Percentiles rank a stretch among this genome's conserved stretches.
Conservation (phyloP, 2,329 filamentous ascomycete genomes). For the Trichoderma breve region DNA sequence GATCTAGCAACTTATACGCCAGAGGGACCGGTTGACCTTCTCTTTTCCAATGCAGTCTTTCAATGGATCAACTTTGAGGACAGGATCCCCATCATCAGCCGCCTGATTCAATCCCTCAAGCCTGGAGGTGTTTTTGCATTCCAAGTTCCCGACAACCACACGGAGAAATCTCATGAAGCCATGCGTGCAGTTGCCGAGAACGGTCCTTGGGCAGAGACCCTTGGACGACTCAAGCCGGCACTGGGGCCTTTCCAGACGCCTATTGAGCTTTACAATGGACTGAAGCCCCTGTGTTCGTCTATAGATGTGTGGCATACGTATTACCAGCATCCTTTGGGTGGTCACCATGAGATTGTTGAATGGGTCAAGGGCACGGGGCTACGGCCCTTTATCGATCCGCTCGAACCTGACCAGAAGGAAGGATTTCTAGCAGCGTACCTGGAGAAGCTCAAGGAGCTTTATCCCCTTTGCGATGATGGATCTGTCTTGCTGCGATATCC, state of each 20-base stretch:
- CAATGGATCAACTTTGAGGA: conserved; percentile 51
- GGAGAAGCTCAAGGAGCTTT: conserved; percentile 41
- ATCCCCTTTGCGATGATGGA: conserved; percentile 47
- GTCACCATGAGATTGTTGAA: conserved; percentile 52
- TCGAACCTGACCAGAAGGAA: conserved; percentile 40
- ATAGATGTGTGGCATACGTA: conserved; percentile 55
- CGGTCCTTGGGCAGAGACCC: conserved; percentile 38
- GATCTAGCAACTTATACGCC: conserved; percentile 45
- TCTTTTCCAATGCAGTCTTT: conserved; percentile 58
- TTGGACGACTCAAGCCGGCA: conserved; percentile 33
- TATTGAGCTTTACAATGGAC: conserved; percentile 46
- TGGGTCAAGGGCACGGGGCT: conserved; percentile 60
- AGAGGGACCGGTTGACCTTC: conserved; percentile 37
- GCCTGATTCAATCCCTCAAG: conserved; percentile 40
- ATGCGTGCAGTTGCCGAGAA: conserved; percentile 46
- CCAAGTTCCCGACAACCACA: conserved; percentile 50
- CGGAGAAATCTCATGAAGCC: conserved; percentile 46
- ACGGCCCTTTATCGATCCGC: conserved; percentile 51
- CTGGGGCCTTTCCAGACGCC: conserved; percentile 50
- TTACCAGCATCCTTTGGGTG: conserved; percentile 52
- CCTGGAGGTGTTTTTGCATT: conserved; percentile 52
- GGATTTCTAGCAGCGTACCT: conserved; percentile 49
- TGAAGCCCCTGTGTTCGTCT: conserved; percentile 41
- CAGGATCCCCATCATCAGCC: conserved; percentile 45
- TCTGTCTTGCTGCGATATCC: conserved; percentile 56